Evolutionary conservation across 2,329 filamentous ascomycete genomes (phyloP).

Genomic region (Venturia effusa): DNA sequence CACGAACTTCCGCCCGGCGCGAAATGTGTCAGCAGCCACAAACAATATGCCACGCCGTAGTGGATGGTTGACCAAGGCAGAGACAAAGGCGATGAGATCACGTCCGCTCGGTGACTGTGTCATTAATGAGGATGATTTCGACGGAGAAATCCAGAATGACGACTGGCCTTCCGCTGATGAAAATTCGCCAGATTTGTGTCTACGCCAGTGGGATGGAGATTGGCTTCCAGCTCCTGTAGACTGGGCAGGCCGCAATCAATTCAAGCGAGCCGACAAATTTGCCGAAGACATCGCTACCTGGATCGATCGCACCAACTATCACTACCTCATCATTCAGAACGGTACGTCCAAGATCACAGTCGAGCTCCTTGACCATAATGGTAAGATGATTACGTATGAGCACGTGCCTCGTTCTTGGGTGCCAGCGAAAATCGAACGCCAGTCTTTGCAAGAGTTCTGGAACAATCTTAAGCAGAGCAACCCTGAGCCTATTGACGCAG

Average conservation of each 20-base stretch:
- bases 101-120: not conserved
- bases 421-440: conserved; percentile 15
- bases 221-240: conserved; percentile 36
- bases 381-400: not conserved
- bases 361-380: not conserved
- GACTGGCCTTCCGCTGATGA: not conserved
- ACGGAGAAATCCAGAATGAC: not conserved
- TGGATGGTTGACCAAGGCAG: conserved; percentile 7
- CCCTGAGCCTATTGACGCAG: not conserved
- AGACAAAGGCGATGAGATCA: conserved; percentile 2
- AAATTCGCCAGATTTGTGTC: not conserved
- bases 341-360: not conserved
- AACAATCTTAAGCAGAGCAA: conserved; percentile 14
- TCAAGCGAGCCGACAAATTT: conserved; percentile 22
- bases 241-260: conserved; percentile 31
- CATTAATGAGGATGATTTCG: not conserved
- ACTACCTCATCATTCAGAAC: conserved; percentile 12
- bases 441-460: conserved; percentile 20
- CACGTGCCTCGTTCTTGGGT: conserved; percentile 23
- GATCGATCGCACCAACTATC: conserved; percentile 15
- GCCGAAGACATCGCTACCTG: conserved; percentile 22
- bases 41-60: not conserved
- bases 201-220: conserved; percentile 35
- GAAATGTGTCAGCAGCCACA: not conserved
- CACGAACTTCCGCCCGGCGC: not conserved